Conservation (phyloP, 106 monocot genomes). For the Agapanthus africanus region DNA sequence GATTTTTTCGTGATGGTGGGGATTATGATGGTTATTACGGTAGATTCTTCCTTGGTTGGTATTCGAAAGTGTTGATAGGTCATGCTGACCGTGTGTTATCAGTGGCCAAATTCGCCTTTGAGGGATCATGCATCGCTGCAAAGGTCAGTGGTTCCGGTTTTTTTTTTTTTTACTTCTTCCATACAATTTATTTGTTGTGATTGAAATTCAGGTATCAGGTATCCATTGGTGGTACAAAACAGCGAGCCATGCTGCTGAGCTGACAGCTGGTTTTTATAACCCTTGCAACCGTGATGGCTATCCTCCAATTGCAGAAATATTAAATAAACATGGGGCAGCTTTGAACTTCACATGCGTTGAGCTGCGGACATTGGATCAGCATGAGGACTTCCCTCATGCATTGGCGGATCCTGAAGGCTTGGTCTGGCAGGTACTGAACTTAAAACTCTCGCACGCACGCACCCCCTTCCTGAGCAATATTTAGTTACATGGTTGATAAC, state of each 20-base stretch:
- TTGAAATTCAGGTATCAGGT: slow-evolving; percentile 58
- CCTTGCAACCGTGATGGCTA: slow-evolving; percentile 93
- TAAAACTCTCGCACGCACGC: too few relatives aligned
- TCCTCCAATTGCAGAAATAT: slow-evolving; percentile 55
- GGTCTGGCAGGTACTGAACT: slow-evolving; percentile 78
- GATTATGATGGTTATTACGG: slow-evolving; percentile 95
- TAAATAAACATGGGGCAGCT: slow-evolving; percentile 66
- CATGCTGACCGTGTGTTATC: slow-evolving; percentile 83
- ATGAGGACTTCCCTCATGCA: slow-evolving; percentile 76
- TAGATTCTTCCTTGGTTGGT: slow-evolving; percentile 93
- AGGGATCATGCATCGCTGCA: slow-evolving; percentile 61
- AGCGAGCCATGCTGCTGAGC: slow-evolving; percentile 95
- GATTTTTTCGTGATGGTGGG: slow-evolving; percentile 92
- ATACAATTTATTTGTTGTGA: background rate
- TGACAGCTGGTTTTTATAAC: slow-evolving; percentile 92
- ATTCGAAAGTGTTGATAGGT: slow-evolving; percentile 68
- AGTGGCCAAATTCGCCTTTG: slow-evolving; percentile 76
- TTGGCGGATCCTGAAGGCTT: slow-evolving; percentile 87
- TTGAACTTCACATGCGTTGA: slow-evolving; percentile 91
- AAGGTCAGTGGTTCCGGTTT: too few relatives aligned
- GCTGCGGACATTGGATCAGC: slow-evolving; percentile 62
- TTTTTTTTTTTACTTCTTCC: too few relatives aligned
- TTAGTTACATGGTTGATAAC: too few relatives aligned
- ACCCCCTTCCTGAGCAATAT: too few relatives aligned
- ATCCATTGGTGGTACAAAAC: slow-evolving; percentile 99